Conservation (phyloP, 768 basidiomycete species). For the Austroboletus festivus region DNA sequence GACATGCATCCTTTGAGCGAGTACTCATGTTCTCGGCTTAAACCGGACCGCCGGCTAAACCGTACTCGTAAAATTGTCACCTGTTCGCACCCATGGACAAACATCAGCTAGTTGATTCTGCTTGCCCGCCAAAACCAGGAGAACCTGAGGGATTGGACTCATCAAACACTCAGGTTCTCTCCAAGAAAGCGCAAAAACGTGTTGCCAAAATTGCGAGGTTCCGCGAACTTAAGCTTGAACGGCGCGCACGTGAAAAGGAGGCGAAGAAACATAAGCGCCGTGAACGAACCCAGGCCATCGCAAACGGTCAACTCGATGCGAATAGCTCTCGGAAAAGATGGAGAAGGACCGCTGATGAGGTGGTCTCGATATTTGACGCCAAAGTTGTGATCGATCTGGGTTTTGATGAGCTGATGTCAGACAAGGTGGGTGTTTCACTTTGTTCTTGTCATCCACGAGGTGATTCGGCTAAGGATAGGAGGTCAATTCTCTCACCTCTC, state of each 20-base stretch:
- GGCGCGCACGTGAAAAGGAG: conserved; percentile 74
- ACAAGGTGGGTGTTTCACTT: conserved; percentile 62
- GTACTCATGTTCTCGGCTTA: conserved; percentile 14
- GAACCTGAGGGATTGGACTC: conserved; percentile 8
- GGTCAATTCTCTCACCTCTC: conserved; percentile 82
- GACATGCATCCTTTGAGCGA: neutral
- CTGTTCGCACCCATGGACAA: conserved; percentile 18
- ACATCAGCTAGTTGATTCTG: conserved; percentile 7
- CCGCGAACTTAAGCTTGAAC: conserved; percentile 65
- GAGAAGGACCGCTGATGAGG: conserved; percentile 35
- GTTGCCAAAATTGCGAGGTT: conserved; percentile 67
- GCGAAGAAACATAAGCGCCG: conserved; percentile 73
- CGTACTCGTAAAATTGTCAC: neutral
- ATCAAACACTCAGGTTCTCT: conserved; percentile 39
- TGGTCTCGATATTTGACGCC: conserved; percentile 49
- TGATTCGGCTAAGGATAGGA: conserved; percentile 53
- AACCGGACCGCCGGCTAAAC: conserved; percentile 20
- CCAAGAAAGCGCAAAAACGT: conserved; percentile 78
- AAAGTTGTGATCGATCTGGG: conserved; percentile 82
- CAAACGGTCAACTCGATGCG: conserved; percentile 45
- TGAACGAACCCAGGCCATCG: conserved; percentile 48
- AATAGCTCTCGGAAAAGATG: conserved; percentile 13
- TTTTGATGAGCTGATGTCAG: conserved; percentile 91
- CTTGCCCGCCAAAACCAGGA: conserved; percentile 14
- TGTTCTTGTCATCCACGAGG: conserved; percentile 10